These are phyloP conservation scores for Trichoderma polysporum DNA, from an alignment of 2,329 filamentous ascomycete species.

Conservation along the genomic window DNA sequence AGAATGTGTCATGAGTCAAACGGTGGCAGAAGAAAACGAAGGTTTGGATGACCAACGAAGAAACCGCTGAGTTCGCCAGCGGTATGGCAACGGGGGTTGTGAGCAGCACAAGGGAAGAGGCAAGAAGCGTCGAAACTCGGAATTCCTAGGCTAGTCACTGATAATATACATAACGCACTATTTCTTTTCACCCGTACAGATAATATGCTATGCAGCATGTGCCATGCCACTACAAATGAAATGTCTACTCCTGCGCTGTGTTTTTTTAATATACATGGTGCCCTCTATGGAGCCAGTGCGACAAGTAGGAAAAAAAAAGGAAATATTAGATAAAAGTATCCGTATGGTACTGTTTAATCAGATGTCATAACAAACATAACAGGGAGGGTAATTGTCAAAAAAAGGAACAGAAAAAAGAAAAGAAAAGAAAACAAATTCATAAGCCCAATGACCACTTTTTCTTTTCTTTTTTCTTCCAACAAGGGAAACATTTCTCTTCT, in stretches of 20 bases:
- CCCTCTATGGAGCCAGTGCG: background rate
- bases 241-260: background rate
- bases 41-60: slow-evolving; percentile 18
- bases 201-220: background rate
- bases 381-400: background rate
- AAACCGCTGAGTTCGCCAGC: background rate
- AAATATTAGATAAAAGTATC: slow-evolving; percentile 5
- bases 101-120: background rate
- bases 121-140: background rate
- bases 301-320: background rate
- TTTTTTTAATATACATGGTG: slow-evolving; percentile 7
- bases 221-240: background rate
- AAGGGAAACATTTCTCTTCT: background rate
- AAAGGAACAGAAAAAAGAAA: background rate
- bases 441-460: background rate
- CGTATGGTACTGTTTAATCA: background rate
- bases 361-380: background rate
- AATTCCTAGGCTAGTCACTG: slow-evolving; percentile 25
- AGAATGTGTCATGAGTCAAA: slow-evolving; percentile 40
- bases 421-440: background rate
- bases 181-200: background rate
- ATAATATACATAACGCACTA: slow-evolving; percentile 25
- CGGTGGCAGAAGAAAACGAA: slow-evolving; percentile 36
- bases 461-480: background rate
- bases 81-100: background rate